Conservation (phyloP, 2,329 filamentous ascomycete genomes). For the Cryphonectria naterciae region DNA sequence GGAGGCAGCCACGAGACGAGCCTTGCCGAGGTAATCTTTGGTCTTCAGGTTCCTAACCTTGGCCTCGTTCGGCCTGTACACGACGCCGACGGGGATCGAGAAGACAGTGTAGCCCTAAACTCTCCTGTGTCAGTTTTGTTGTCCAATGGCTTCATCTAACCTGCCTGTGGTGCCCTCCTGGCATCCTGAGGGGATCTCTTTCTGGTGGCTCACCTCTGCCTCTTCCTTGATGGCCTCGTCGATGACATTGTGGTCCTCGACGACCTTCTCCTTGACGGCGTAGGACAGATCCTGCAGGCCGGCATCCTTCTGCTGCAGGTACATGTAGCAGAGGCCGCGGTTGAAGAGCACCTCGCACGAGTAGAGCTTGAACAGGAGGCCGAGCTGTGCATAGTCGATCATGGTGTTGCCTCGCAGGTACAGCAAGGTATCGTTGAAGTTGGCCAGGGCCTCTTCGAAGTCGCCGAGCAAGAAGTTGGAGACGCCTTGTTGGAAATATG, state of each 20-base stretch:
- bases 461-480: constrained; percentile 97
- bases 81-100: constrained; percentile 92
- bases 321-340: constrained; percentile 94
- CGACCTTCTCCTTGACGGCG: constrained; percentile 93
- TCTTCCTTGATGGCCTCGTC: constrained; percentile 94
- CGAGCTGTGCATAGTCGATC: constrained; percentile 97
- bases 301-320: constrained; percentile 86
- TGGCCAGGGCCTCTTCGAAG: constrained; percentile 94
- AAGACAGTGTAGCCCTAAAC: constrained; percentile 93
- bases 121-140: constrained; percentile 34
- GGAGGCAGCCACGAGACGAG: constrained; percentile 86
- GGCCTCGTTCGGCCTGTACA: constrained; percentile 94
- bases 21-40: constrained; percentile 96
- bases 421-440: constrained; percentile 96
- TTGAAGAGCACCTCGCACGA: constrained; percentile 99
- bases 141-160: neutral
- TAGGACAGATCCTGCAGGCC: constrained; percentile 90
- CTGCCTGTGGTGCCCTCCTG: neutral
- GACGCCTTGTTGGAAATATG: constrained; percentile 97
- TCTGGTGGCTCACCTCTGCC: constrained; percentile 70
- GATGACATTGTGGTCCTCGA: constrained; percentile 95
- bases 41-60: constrained; percentile 98
- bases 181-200: too few species aligned
- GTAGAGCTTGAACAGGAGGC: constrained; percentile 93
- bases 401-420: constrained; percentile 95